Percentiles rank a stretch among this genome's conserved stretches.
Evolutionary conservation across 192 early-diverging fungal species (phyloP).

Genomic region (Entomortierella parvispora): DNA sequence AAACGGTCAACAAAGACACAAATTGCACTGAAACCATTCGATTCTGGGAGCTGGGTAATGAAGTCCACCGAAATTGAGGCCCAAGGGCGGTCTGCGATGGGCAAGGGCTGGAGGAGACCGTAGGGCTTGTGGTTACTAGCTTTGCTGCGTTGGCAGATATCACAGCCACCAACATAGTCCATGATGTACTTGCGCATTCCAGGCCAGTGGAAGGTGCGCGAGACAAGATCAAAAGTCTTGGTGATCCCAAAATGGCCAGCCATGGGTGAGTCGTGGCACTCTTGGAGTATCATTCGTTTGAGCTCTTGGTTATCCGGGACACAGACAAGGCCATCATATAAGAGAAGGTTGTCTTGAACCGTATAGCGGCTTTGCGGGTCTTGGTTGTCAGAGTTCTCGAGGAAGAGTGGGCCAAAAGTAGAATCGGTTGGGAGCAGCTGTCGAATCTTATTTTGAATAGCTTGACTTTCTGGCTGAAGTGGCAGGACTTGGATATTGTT

Average conservation of each 20-base stretch:
- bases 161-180: constrained; percentile 43
- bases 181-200: constrained; percentile 31
- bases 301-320: constrained; percentile 26
- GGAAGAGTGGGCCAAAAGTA: constrained; percentile 5
- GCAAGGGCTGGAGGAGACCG: constrained; percentile 41
- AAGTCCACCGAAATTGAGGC: constrained; percentile 58
- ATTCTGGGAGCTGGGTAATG: constrained; percentile 33
- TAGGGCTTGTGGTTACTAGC: constrained; percentile 38
- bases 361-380: background rate
- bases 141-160: constrained; percentile 46
- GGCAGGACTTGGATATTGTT: constrained; percentile 1
- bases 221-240: constrained; percentile 51
- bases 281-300: constrained; percentile 10
- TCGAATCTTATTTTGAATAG: background rate
- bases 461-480: background rate
- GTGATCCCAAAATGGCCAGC: constrained; percentile 51
- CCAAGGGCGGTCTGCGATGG: constrained; percentile 46
- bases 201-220: constrained; percentile 50
- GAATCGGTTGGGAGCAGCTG: constrained; percentile 1
- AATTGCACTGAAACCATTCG: constrained; percentile 31
- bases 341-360: constrained; percentile 15
- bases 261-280: constrained; percentile 30
- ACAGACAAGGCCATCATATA: constrained; percentile 20
- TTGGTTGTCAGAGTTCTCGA: background rate
- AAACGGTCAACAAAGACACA: constrained; percentile 57